These are phyloP conservation scores for Angomonas ambiguus DNA, from an alignment of 208 protist genomes.

Conservation along the genomic window DNA sequence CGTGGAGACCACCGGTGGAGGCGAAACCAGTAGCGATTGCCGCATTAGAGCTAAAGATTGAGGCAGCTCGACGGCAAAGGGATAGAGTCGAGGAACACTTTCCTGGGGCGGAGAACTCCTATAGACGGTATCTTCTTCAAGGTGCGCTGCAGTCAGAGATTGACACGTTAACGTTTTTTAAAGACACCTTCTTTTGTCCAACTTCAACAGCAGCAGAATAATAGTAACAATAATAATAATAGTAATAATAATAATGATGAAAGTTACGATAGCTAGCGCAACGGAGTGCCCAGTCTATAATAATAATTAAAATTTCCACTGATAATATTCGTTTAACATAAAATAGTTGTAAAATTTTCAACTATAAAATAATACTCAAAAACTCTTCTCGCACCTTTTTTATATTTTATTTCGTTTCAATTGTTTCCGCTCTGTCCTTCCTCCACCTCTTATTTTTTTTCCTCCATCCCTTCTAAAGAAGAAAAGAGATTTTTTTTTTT, in stretches of 20 bases:
- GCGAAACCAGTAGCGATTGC: neutral
- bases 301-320: too few relatives aligned
- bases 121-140: conserved; percentile 27
- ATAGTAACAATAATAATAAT: too few relatives aligned
- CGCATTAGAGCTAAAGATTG: neutral
- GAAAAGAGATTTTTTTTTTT: conserved; percentile 10
- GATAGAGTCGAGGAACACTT: neutral
- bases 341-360: too few relatives aligned
- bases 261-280: too few relatives aligned
- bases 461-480: conserved; percentile 9
- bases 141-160: conserved; percentile 43
- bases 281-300: too few relatives aligned
- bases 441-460: conserved; percentile 11
- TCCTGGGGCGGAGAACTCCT: conserved; percentile 1
- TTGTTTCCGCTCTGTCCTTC: too few relatives aligned
- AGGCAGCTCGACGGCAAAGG: neutral
- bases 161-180: conserved; percentile 23
- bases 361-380: too few relatives aligned
- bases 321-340: too few relatives aligned
- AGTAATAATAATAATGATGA: too few relatives aligned
- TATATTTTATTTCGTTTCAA: neutral
- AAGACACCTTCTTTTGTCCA: neutral
- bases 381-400: conserved; percentile 15
- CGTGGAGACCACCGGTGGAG: neutral
- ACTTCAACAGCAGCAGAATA: neutral